Evolutionary conservation across 305 asterid species (phyloP).

Genomic region (Fraxinus sp.): DNA sequence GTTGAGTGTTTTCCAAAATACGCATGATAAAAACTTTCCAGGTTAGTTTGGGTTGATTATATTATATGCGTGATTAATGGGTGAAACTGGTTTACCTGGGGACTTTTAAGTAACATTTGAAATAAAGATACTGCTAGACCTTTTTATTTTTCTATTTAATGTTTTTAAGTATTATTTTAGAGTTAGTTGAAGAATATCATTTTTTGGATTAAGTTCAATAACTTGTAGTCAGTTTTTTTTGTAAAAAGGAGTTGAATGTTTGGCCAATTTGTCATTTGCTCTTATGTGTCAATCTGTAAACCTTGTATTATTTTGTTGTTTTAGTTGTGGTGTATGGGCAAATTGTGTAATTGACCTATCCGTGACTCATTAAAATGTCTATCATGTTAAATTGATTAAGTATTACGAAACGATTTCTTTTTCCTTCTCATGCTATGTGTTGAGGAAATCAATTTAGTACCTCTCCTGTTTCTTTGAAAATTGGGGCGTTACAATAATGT

Average conservation of each 20-base stretch:
- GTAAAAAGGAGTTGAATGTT: background rate
- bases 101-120: background rate
- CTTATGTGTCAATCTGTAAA: background rate
- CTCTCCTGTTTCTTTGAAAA: background rate
- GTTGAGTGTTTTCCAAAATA: background rate
- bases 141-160: background rate
- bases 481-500: background rate
- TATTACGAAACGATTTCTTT: background rate
- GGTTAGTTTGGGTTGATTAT: background rate
- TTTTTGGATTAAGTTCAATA: background rate
- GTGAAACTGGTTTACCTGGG: background rate
- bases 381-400: background rate
- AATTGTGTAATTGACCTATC: background rate
- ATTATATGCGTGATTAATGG: background rate
- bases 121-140: background rate
- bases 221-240: background rate
- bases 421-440: background rate
- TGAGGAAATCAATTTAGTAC: background rate
- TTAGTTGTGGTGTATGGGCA: background rate
- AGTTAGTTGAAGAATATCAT: background rate
- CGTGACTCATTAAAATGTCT: background rate
- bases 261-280: background rate
- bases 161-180: background rate
- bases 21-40: background rate
- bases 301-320: background rate